Conservation (phyloP, 495 filamentous ascomycete species). For the Xylaria sp. region DNA sequence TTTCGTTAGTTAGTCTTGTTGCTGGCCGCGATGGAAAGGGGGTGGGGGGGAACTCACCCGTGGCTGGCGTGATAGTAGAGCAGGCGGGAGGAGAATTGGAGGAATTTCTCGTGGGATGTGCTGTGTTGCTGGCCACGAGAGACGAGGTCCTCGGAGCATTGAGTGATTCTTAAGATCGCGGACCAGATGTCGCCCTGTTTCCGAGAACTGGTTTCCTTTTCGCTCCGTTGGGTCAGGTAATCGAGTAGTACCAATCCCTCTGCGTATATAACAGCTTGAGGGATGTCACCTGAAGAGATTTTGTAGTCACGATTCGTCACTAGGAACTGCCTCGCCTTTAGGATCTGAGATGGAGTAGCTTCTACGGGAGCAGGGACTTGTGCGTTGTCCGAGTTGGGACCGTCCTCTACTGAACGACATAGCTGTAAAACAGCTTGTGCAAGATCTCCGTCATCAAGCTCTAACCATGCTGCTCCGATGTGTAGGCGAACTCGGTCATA, state of each 20-base stretch:
- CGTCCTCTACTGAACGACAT: conserved; percentile 31
- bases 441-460: conserved; percentile 58
- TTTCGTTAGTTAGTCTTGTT: conserved; percentile 31
- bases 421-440: conserved; percentile 56
- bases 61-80: conserved; percentile 69
- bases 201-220: conserved; percentile 40
- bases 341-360: conserved; percentile 43
- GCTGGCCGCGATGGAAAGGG: background rate
- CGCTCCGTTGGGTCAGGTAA: conserved; percentile 60
- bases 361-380: conserved; percentile 22
- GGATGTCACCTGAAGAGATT: conserved; percentile 54
- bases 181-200: conserved; percentile 59
- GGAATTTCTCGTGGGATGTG: conserved; percentile 60
- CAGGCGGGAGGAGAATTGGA: conserved; percentile 72
- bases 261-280: conserved; percentile 58
- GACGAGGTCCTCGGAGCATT: conserved; percentile 45
- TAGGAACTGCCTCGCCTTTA: conserved; percentile 66
- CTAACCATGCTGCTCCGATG: conserved; percentile 65
- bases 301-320: conserved; percentile 62
- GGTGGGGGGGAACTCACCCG: conserved; percentile 44
- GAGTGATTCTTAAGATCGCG: conserved; percentile 50
- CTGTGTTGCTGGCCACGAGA: conserved; percentile 42
- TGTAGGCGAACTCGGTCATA: conserved; percentile 28
- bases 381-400: conserved; percentile 18
- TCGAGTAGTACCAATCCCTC: conserved; percentile 68